Evolutionary conservation across 2,329 filamentous ascomycete species (phyloP).

Genomic region (Mariannaea sp.): DNA sequence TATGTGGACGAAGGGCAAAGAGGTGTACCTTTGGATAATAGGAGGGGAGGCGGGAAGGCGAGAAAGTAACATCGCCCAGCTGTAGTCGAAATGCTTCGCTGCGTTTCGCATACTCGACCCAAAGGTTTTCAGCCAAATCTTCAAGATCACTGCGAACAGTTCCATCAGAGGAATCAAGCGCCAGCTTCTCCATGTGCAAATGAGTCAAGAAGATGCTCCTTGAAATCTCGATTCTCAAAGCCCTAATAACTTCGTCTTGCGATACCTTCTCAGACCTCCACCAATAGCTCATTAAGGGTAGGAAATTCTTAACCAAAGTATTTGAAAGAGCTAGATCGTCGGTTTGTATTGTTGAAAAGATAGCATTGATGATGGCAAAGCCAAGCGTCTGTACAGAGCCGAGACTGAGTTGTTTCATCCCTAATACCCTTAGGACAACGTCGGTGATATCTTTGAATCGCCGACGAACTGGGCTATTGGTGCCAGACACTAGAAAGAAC

Average conservation of each 20-base stretch:
- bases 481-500: constrained; percentile 63
- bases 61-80: constrained; percentile 74
- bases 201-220: constrained; percentile 70
- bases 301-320: constrained; percentile 60
- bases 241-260: constrained; percentile 63
- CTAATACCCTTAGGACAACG: constrained; percentile 64
- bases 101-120: constrained; percentile 76
- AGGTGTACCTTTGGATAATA: constrained; percentile 53
- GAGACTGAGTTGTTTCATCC: constrained; percentile 60
- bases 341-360: constrained; percentile 68
- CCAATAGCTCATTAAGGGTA: constrained; percentile 74
- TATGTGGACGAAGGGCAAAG: constrained; percentile 60
- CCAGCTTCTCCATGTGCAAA: constrained; percentile 64
- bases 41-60: constrained; percentile 48
- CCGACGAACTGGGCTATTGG: constrained; percentile 69
- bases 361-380: constrained; percentile 74
- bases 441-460: constrained; percentile 61
- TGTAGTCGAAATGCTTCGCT: constrained; percentile 74
- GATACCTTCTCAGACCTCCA: constrained; percentile 75
- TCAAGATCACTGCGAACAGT: constrained; percentile 57
- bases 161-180: constrained; percentile 48
- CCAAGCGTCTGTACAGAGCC: constrained; percentile 71
- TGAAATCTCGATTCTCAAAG: constrained; percentile 77
- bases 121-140: constrained; percentile 72
- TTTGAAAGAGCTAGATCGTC: constrained; percentile 70